Base-by-base conservation (phyloP, 2,329 filamentous ascomycete species). In the Fusarium sp. region DNA sequence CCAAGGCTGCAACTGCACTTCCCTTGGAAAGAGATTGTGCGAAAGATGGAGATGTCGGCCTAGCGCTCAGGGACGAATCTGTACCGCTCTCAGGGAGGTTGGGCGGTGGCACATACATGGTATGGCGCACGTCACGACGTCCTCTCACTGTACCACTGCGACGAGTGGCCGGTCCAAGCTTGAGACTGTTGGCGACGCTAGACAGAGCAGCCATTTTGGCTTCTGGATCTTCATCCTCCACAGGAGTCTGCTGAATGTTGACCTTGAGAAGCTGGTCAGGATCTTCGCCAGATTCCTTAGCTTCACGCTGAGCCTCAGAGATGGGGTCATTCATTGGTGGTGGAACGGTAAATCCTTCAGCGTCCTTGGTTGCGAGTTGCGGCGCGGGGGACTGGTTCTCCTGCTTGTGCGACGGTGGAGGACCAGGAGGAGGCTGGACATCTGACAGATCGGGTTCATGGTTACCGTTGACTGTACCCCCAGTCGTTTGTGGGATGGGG, bases 71-170 rank as follows among this genome's bases (percentile, higher is more conserved):
- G 14, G 70, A 73, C 1, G 70, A 75, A 20, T 80, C 79, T 6
- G 75, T 76, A 7, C 80, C 75, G 62, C 81, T 79, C 70, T 85
- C 81, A 54, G 83, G 68, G 22, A 83, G 72, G 36, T 80, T 78
- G 13, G 81, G 74, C 8, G 84, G 81, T 15, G 94, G 92, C 72
- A 95, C 87, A 79, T 96, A 96, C 62, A 98, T 91, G 3, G 95
- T 98, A 82, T 97, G 97, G 67, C 96, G 90, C 72, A 97, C 94
- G 81, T 98, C 96, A 79, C 96, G 90, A 69, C 96, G 92, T 58
- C 96, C 96, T 75, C 96, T 90, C 22, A 97, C 86, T 20, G 95
- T 98, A 51, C 93, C 92, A 20, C 89, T 85, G 78, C 91, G 93
- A 32, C 93, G 89, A 64, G 89, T 89, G 26, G 94, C 90, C 63